phyloP scores from a whole-genome alignment of 2,329 filamentous ascomycete genomes.

The Paradendryphiella salina region DNA sequence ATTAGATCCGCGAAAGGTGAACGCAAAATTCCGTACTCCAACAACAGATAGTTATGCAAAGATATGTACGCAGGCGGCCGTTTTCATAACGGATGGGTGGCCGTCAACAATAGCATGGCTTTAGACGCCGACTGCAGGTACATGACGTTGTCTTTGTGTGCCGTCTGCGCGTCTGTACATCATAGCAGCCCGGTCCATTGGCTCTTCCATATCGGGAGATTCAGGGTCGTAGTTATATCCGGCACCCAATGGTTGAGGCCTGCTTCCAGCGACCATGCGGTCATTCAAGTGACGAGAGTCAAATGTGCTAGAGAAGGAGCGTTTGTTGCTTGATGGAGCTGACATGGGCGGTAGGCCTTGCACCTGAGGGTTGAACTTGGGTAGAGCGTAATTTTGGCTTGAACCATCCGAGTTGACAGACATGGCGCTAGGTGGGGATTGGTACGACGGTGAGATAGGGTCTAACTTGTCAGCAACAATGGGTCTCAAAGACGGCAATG shows the following conservation, averaged over 20 bases:
- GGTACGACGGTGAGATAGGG: slow-evolving; percentile 51
- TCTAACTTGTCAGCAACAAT: slow-evolving; percentile 45
- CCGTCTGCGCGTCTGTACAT: slow-evolving; percentile 54
- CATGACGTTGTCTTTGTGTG: slow-evolving; percentile 45
- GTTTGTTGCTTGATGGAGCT: slow-evolving; percentile 48
- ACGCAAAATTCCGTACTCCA: slow-evolving; percentile 23
- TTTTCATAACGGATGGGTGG: slow-evolving; percentile 1
- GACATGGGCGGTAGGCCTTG: slow-evolving; percentile 32
- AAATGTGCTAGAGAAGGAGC: slow-evolving; percentile 53
- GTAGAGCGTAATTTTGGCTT: slow-evolving; percentile 31
- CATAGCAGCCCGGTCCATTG: slow-evolving; percentile 48
- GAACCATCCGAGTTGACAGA: slow-evolving; percentile 40
- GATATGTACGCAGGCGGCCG: neutral
- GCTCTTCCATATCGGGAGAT: slow-evolving; percentile 48
- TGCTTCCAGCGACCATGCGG: slow-evolving; percentile 51
- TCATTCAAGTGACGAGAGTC: slow-evolving; percentile 49
- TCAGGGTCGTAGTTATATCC: slow-evolving; percentile 43
- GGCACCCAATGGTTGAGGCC: slow-evolving; percentile 43
- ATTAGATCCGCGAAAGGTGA: slow-evolving; percentile 15
- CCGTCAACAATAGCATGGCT: slow-evolving; percentile 14
- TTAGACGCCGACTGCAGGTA: slow-evolving; percentile 41
- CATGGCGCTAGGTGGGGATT: slow-evolving; percentile 42
- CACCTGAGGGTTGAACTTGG: slow-evolving; percentile 35
- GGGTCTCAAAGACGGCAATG: slow-evolving; percentile 50
- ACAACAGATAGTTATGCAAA: slow-evolving; percentile 5